phyloP scores from a whole-genome alignment of 257 asterid genomes.

The Nicotiana benthamiana region DNA sequence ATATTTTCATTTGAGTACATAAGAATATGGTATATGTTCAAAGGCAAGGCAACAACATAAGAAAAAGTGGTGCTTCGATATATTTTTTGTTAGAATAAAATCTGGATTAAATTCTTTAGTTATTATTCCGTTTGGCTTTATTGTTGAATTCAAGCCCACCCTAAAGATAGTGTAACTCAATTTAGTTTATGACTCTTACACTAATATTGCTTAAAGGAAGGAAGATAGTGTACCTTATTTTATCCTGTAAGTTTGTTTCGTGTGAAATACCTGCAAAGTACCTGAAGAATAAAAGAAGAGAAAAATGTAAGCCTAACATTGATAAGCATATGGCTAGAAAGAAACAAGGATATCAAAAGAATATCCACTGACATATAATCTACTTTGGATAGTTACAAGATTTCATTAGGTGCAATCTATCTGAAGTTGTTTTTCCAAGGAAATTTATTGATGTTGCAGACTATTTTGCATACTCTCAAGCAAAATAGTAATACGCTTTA shows the following conservation, averaged over 20 bases:
- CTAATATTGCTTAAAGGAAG: no score
- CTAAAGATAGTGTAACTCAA: neutral
- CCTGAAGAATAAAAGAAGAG: neutral
- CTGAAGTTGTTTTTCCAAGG: no score
- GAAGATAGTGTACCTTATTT: no score
- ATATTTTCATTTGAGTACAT: no score
- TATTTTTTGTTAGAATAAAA: no score
- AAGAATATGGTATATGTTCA: neutral
- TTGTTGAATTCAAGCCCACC: neutral
- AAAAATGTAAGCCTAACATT: neutral
- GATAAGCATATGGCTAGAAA: conserved; percentile 5
- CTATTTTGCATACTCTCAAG: no score
- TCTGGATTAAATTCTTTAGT: neutral
- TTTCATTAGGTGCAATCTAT: no score
- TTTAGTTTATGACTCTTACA: neutral
- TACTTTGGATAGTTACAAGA: conserved; percentile 25
- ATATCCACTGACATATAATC: conserved; percentile 64
- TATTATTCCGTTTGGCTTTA: neutral
- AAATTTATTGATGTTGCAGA: no score
- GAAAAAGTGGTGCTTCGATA: neutral
- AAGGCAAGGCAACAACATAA: neutral
- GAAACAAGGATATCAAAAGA: conserved; percentile 8
- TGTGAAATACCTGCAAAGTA: conserved; percentile 53
- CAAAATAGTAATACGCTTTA: no score
- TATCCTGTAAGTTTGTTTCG: conserved; percentile 48